Evolutionary conservation across 2,329 filamentous ascomycete species (phyloP).

Genomic region (Sporothrix protearum): DNA sequence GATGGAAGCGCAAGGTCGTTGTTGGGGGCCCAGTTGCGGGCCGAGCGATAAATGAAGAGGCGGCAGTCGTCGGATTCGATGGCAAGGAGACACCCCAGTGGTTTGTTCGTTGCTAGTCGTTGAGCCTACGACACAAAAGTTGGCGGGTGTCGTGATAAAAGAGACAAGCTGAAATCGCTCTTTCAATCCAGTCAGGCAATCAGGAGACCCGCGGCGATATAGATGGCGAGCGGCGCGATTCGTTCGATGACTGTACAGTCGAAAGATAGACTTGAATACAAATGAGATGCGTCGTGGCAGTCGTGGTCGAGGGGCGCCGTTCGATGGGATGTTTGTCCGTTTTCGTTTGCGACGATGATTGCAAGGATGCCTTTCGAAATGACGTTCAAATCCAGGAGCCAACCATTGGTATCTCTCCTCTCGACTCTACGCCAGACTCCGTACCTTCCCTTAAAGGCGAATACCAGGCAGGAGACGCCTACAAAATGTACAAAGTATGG

Average conservation of each 20-base stretch:
- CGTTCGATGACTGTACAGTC: neutral
- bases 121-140: too few species aligned
- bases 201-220: neutral
- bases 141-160: neutral
- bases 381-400: constrained; percentile 6
- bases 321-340: constrained; percentile 1
- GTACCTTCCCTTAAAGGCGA: neutral
- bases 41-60: neutral
- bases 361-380: neutral
- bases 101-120: neutral
- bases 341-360: neutral
- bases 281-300: neutral
- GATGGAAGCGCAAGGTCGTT: neutral
- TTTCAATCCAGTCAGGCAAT: neutral
- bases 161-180: neutral
- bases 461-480: neutral
- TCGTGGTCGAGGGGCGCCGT: neutral
- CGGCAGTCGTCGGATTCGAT: neutral
- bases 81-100: neutral
- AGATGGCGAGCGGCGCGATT: neutral
- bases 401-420: neutral
- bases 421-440: too few species aligned
- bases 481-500: too few species aligned
- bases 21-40: neutral
- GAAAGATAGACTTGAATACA: neutral